Base-by-base conservation (phyloP, 345 rosid genomes). In the Hibiscus trionum region DNA sequence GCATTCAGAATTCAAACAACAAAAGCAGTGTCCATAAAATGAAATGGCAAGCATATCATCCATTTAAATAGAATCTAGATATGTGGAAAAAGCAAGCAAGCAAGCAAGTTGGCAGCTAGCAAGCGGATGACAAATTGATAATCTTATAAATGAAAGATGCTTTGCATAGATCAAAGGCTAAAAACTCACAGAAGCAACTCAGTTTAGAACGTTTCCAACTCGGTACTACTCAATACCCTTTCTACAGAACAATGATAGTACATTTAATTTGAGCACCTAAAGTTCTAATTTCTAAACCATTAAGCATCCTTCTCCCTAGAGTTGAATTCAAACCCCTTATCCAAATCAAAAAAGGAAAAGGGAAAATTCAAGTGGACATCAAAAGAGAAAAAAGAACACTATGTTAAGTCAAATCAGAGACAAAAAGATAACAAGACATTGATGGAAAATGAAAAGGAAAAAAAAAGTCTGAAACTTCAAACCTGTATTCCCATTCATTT, bases 401-500 rank as follows among this genome's bases (percentile, higher is more conserved):
- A 12, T 5, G 27, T 42, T 3, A 17, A 14, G 56, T 46, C 58
- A 26, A 61, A 72, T 60, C 69, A 72, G 0, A 72, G 39, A 44
- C 9, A 15, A 52, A 53, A 52, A 12, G 33, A 19, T 3, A 12
- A 11, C n/a, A 1, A 66, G 21, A 50, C 57, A 66, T 15, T 44
- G 31, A 50, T 0, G 15, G 26, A 0, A n/a, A 46, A 47, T 17
- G 12, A 55, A 26, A 26, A 42, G 16, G 21, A 16, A 44, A 42
- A 37, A 47, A 24, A 37, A 65, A 16, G 16, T 59, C 39, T 2
- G 27, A 55, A 67, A 66, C 56, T 59, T 5, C 75, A 74, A 69
- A 84, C 87, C 90, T 86, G 81, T 82, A 67, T 75, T 81, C 78
- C 75, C 75, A 69, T 89, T 87, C 88, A 87, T 84, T 86, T 73